Base-by-base conservation (phyloP, 139 green algal genomes). In the Micractinium sp. region DNA sequence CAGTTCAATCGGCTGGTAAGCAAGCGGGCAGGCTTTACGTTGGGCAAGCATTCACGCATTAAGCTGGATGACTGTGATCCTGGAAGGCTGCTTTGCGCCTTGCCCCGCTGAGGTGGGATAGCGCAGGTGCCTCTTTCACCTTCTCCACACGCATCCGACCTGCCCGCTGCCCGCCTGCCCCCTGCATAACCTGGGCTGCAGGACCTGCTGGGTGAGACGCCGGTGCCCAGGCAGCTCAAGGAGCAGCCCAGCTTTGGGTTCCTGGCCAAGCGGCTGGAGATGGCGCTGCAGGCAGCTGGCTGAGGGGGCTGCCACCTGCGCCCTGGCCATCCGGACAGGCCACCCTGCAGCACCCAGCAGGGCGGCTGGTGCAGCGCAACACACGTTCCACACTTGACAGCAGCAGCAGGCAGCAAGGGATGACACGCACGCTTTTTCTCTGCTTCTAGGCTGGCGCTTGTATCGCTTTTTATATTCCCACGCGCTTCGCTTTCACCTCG, bases 181-280 rank as follows among this genome's bases (percentile, higher is more conserved):
- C 38, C 33, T 31, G 12, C 47, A 53, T 29, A 16, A 2, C 16
- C 66, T 38, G 66, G 36, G 35, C 33, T 61, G 76, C 87, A 90
- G 81, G 81, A 93, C 82, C 82, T 93, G 82, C 87, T 93, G 61
- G 74, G 73, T 23, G 88, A 89, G 33, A 90, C 85, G 14, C 53
- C 63, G 36, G 83, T 93, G 61, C 90, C 90, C 38, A 36, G 15
- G 39, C 66, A 85, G 80, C 86, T 91, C 39, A 75, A 63, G 76
- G 89, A 92, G 22, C 60, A 81, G 63, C 89, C 89, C 31, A 80
- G 35, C 69, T 92, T 92, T 31, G 33, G 27, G 22, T 92, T 92
- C 89, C 87, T 92, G 63, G 20, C 15, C 0, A 92, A 90, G 85
- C 63, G 39, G 47, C 87, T 92, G 75, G 89, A 92, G 81, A 2